Evolutionary conservation across 2,329 filamentous ascomycete species (phyloP), one percentile per base, ranked within the genome.

Genomic region (Neopestalotiopsis sp.): DNA sequence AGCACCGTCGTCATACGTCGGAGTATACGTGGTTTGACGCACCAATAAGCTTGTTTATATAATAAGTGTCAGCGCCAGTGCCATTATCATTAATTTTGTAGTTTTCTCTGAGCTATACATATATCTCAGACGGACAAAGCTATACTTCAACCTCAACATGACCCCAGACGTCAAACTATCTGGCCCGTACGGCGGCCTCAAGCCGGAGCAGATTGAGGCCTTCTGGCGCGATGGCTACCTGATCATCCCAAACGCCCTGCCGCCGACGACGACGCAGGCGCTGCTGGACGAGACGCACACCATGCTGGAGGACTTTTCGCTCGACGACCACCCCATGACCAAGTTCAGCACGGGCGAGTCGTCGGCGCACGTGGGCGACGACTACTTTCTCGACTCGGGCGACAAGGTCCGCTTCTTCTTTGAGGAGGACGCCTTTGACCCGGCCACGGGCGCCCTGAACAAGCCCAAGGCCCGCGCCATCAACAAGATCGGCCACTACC

Each of bases 381-480:
- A 92, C 78, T 99, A 99, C 86, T 98, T 99, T 83, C 89, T 98
- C 2, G 87, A 86, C 1, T 96, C 92, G 3, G 94, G 94, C 70
- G 93, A 98, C 85, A 95, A 98, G 82, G 85, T 98, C 71, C 92
- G 94, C 70, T 98, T 97, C 87, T 98, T 98, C 87, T 97, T 98
- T 81, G 95, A 98, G 81, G 94, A 97, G 81, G 95, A 96, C 81
- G 95, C 95, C 72, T 95, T 98, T 79, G 30, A 30, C 30, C 85
- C 83, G 10, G 76, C 81, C 0, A 78, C 80, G 0, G 91, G 93
- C 53, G 81, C 83, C 1, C 88, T 98, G 3, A 84, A 83, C 12
- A 94, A 95, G 74, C 93, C 95, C 53, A 97, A 97, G 80, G 85
- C 92, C 71, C 88, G 87, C 67, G 94, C 96, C 67, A 92, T 99